Conservation (phyloP, 202 grass and related monocot genomes). For the Hordeum pubiflorum region DNA sequence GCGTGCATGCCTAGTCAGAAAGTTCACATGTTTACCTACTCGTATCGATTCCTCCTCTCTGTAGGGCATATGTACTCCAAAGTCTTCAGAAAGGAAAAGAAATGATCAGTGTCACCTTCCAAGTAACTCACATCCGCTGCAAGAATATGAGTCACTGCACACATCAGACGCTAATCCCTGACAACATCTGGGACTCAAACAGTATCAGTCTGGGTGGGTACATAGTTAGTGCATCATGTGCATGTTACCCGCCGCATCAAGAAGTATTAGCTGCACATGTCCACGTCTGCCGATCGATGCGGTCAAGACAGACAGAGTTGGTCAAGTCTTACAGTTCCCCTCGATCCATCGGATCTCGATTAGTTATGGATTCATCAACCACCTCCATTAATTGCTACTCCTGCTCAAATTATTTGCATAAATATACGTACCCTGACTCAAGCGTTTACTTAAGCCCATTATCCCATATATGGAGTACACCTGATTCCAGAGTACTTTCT, state of each 20-base stretch:
- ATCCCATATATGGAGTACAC: background rate
- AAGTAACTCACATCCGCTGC: constrained; percentile 15
- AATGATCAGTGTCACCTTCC: background rate
- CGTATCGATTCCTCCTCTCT: background rate
- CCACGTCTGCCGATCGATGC: background rate
- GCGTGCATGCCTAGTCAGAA: background rate
- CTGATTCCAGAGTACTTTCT: constrained; percentile 11
- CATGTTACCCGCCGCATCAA: constrained; percentile 21
- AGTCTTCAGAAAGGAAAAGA: background rate
- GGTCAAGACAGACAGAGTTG: background rate
- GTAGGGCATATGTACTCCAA: background rate
- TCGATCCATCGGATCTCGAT: background rate
- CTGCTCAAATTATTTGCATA: background rate
- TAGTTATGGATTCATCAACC: background rate
- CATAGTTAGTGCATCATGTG: constrained; percentile 6
- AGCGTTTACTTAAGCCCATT: background rate
- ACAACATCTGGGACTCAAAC: background rate
- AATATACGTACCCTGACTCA: background rate
- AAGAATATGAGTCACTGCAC: background rate
- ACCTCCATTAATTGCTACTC: background rate
- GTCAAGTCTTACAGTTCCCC: background rate
- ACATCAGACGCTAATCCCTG: constrained; percentile 7
- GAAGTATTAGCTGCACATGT: constrained; percentile 17
- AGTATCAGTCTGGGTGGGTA: background rate
- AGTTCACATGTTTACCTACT: background rate